Evolutionary conservation across 139 green algal genomes (phyloP), one percentile per base, ranked within the genome.

Genomic region (Prasinococcaceae sp.): DNA sequence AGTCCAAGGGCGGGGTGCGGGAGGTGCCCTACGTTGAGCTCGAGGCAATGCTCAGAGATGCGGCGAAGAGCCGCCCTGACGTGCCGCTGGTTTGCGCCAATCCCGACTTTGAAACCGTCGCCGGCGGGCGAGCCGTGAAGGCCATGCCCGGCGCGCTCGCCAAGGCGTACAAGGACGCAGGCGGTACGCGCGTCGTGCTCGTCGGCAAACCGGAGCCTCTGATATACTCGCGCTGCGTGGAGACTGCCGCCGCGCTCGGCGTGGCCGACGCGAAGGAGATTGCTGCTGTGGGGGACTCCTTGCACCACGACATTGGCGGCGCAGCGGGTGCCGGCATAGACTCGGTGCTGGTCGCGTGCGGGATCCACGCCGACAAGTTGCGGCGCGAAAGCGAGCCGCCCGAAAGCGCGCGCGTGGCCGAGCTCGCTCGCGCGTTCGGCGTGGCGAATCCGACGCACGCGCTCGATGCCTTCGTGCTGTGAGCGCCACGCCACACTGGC

Each of bases 251-350:
- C n/a, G n/a, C n/a, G n/a, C n/a, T n/a, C n/a, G n/a, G n/a, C n/a
- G n/a, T n/a, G n/a, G n/a, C n/a, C n/a, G n/a, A n/a, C n/a, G n/a
- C n/a, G n/a, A n/a, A n/a, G n/a, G n/a, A n/a, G n/a, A n/a, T n/a
- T n/a, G n/a, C n/a, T n/a, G 79, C 76, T 1, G 58, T 93, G 6
- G 84, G 83, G 0, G 81, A 87, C 57, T 79, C 66, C 2, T 32
- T 88, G 33, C 71, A 92, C 55, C 84, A 94, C 60, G 84, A 94
- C 56, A 76, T 93, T 3, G 60, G 9, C 10, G 56, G 56, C n/a
- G 56, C 56, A 8, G 5, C 30, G 6, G n/a, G n/a, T 42, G 55
- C 58, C 6, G 40, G 40, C 40, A 47, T 47, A 25, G 40, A 47
- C 40, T 47, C 40, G n/a, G 19, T 47, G 19, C 19, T 47, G 6